These are phyloP conservation scores for Jackrogersella multiformis DNA, from an alignment of 495 filamentous ascomycete species.

Conservation along the genomic window DNA sequence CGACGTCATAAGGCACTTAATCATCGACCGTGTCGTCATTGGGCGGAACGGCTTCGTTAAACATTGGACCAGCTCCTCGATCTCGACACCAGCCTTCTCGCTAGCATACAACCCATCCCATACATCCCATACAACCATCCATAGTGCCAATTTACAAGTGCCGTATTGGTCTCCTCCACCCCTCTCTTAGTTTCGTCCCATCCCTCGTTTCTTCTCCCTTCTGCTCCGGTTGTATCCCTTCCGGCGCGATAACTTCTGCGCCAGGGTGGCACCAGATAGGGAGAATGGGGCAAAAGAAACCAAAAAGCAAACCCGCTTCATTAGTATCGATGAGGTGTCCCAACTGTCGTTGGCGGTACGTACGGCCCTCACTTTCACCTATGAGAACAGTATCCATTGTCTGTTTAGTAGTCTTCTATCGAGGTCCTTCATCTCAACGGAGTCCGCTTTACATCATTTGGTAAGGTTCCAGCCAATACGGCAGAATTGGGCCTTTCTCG, in stretches of 20 bases:
- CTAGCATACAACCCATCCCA: slow-evolving; percentile 5
- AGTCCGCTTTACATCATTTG: slow-evolving; percentile 21
- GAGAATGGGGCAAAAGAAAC: slow-evolving; percentile 18
- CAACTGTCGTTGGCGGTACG: slow-evolving; percentile 35
- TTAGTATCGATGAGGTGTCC: slow-evolving; percentile 31
- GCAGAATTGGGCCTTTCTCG: slow-evolving; percentile 29
- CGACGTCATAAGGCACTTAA: slow-evolving; percentile 40
- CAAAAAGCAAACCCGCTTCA: slow-evolving; percentile 29
- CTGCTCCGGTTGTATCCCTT: slow-evolving; percentile 29
- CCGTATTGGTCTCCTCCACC: slow-evolving; percentile 30
- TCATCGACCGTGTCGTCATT: slow-evolving; percentile 41
- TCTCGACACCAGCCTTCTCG: slow-evolving; percentile 28
- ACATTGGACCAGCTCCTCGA: slow-evolving; percentile 3
- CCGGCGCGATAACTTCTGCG: slow-evolving; percentile 14
- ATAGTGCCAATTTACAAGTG: slow-evolving; percentile 35
- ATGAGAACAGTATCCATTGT: slow-evolving; percentile 9
- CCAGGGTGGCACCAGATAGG: slow-evolving; percentile 27
- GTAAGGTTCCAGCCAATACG: slow-evolving; percentile 12
- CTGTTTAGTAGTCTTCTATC: slow-evolving; percentile 8
- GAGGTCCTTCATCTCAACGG: slow-evolving; percentile 5
- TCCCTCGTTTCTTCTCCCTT: slow-evolving; percentile 7
- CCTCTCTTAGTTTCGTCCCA: slow-evolving; percentile 14
- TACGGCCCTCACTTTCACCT: slow-evolving; percentile 18
- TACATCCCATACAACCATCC: slow-evolving; percentile 18
- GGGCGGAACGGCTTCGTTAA: slow-evolving; percentile 35